Evolutionary conservation across 2,329 filamentous ascomycete species (phyloP), one percentile per base, ranked within the genome.

Genomic region (Penicillium sp.): DNA sequence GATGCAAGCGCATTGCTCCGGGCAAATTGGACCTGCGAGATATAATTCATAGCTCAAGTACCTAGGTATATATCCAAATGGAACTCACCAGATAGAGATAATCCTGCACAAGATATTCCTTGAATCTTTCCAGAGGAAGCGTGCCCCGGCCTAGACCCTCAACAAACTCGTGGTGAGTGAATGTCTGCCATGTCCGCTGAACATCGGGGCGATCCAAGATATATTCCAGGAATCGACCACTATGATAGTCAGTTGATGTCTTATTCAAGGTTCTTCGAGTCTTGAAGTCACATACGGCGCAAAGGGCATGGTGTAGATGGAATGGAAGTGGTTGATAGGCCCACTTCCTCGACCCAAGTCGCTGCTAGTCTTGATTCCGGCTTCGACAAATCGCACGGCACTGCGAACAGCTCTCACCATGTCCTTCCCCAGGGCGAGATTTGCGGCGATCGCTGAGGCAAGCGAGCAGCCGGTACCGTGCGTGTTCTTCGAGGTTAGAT

Each of bases 381-480:
- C 77, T 55, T 81, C 77, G 26, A 85, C 74, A 55, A 83, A 85
- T 22, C 72, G 72, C 44, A 80, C 79, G 2, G 79, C 81, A 47
- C 69, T 69, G 37, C 72, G 72, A 3, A 83, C 76, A 10, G 81
- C 77, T 45, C 71, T 67, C 10, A 66, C 62, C 44, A 81, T 64
- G 38, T 67, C 63, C 51, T 75, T 69, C 0, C 75, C 77, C 3
- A 64, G 65, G 3, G 79, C 77, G 11, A 85, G 66, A 51, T 84
- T 82, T 43, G 78, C 81, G 1, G 82, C 80, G 56, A 85, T 82
- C 5, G 82, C 81, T 34, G 81, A 95, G 32, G 93, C 93, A 49
- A 97, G 77, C 8, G 89, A 94, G 64, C 93, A 98, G 3, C 93
- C 93, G 0, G 93, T 97, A 0, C 93, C 93, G 61, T 98, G 93